Percentiles rank a stretch among this genome's conserved stretches.
phyloP scores from a whole-genome alignment of 129 eudicot species.

The Chrysanthemum lavandulifolium region DNA sequence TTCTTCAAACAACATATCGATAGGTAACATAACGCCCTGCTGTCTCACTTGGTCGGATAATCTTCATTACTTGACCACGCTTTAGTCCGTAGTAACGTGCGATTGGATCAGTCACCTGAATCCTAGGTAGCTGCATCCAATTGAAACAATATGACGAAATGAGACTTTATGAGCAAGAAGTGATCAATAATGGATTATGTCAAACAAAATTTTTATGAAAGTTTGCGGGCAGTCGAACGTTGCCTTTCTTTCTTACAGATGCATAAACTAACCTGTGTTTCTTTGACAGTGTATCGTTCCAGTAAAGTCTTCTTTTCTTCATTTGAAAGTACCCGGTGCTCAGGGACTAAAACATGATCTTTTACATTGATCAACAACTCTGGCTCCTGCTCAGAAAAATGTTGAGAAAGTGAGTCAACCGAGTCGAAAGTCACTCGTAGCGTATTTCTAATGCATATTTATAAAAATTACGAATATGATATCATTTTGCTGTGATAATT shows the following conservation, averaged over 20 bases:
- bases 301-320: constrained; percentile 83
- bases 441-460: too few species aligned
- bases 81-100: constrained; percentile 76
- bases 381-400: constrained; percentile 49
- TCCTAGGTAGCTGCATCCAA: constrained; percentile 63
- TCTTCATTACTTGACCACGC: constrained; percentile 76
- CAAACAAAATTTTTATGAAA: background rate
- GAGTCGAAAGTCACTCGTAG: too few species aligned
- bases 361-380: constrained; percentile 76
- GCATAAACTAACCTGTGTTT: constrained; percentile 60
- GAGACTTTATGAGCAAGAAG: background rate
- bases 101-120: constrained; percentile 75
- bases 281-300: constrained; percentile 80
- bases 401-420: too few species aligned
- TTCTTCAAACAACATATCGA: constrained; percentile 55
- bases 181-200: background rate
- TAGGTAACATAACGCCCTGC: constrained; percentile 82
- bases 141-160: background rate
- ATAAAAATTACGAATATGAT: too few species aligned
- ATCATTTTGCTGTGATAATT: too few species aligned
- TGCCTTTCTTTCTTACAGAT: background rate
- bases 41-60: constrained; percentile 82
- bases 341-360: constrained; percentile 70
- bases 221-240: background rate
- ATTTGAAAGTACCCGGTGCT: constrained; percentile 58